Percentiles rank a stretch among this genome's conserved stretches.
phyloP scores from a whole-genome alignment of 2,329 filamentous ascomycete genomes.

The Neopestalotiopsis sp. region DNA sequence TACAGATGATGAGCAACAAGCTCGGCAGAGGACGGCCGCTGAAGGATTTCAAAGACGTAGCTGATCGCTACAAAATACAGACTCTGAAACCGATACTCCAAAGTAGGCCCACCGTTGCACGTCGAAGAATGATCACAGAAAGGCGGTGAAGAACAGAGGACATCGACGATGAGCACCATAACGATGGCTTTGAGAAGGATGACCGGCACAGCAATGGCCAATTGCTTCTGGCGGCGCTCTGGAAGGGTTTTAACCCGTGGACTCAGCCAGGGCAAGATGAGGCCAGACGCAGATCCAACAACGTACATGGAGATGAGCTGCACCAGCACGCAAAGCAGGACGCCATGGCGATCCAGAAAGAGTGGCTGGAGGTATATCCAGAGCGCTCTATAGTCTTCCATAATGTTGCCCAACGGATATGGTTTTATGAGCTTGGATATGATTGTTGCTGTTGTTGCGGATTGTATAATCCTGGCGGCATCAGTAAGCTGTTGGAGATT shows the following conservation, averaged over 20 bases:
- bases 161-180: conserved; percentile 9
- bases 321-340: conserved; percentile 5
- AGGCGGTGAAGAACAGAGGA: background rate
- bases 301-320: conserved; percentile 12
- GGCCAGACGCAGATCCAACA: background rate
- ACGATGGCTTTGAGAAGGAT: conserved; percentile 8
- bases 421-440: background rate
- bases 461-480: too few relatives aligned
- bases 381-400: background rate
- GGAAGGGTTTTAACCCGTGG: background rate
- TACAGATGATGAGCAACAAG: conserved; percentile 9
- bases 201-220: conserved; percentile 13
- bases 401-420: background rate
- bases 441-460: too few relatives aligned
- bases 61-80: conserved; percentile 11
- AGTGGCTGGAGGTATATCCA: background rate
- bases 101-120: background rate
- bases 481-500: too few relatives aligned
- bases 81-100: conserved; percentile 8
- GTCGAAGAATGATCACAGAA: background rate
- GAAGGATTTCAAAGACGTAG: conserved; percentile 10
- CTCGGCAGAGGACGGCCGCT: conserved; percentile 12
- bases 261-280: background rate
- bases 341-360: conserved; percentile 7
- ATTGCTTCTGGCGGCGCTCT: conserved; percentile 8